Evolutionary conservation across 2,329 filamentous ascomycete species (phyloP), one percentile per base, ranked within the genome.

Genomic region (Xylaria sp.): DNA sequence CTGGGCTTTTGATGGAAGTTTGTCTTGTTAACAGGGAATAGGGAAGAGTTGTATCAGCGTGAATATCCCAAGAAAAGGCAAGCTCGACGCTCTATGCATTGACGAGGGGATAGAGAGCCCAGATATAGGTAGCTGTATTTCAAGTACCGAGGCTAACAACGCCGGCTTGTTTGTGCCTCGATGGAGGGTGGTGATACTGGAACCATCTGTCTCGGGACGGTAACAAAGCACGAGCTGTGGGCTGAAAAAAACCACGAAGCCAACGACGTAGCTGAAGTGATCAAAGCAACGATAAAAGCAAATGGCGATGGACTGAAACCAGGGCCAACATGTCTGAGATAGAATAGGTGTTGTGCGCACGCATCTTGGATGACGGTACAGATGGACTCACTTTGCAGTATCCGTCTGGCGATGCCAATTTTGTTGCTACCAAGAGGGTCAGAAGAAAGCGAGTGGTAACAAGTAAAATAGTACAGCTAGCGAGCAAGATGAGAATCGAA

Each of bases 401-500:
- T 66, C 61, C 58, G 46, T 57, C 45, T 55, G 72, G 64, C 71
- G 66, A 72, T 70, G 70, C 66, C 73, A 69, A 71, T 70, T 65
- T 60, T 70, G 78, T 76, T 78, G 79, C 76, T 81, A 81, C 82
- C 83, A 84, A 67, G 65, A 67, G 60, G 40, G 61, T 75, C 78
- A 78, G 74, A 80, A 60, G 63, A 67, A 83, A 86, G 82, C 80
- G 82, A 85, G 80, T 74, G 80, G 76, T 75, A 73, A 78, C 78
- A 81, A 83, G 80, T 82, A 83, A 82, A 80, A 85, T 84, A 81
- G 82, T 81, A 80, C 80, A 84, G 82, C 81, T 85, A 84, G 81
- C 79, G 77, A 84, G 82, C 84, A 85, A 86, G 80, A 82, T 82
- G 80, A 76, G 76, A 74, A 73, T 74, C 74, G 75, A 79, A 66